Percentiles rank a stretch among this genome's conserved stretches.
These are phyloP conservation scores for Candida takata DNA, from an alignment of 805 yeast species.

Conservation along the genomic window DNA sequence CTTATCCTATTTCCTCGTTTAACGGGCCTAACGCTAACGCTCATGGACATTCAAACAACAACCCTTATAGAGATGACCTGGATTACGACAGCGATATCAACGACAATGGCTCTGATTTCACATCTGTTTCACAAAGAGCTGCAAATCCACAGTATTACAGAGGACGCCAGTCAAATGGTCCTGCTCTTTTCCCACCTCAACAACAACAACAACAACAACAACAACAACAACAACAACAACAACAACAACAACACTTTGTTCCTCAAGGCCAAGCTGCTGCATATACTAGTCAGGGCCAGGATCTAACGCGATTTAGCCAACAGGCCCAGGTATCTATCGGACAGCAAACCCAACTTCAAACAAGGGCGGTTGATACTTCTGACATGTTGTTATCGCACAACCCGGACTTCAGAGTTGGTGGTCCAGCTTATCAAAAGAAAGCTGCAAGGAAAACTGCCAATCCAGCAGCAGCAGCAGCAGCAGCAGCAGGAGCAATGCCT, in stretches of 20 bases:
- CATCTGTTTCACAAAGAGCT: constrained; percentile 74
- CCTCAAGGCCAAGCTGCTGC: constrained; percentile 5
- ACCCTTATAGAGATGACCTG: not conserved
- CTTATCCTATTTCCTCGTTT: constrained; percentile 1
- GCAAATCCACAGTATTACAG: constrained; percentile 50
- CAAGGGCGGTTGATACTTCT: constrained; percentile 23
- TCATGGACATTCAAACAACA: not conserved
- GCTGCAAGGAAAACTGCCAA: not conserved
- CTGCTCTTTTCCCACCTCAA: constrained; percentile 16
- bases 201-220: constrained; percentile 4
- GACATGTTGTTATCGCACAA: constrained; percentile 39
- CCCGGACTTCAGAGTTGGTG: constrained; percentile 38
- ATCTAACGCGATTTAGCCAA: not conserved
- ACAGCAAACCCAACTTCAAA: constrained; percentile 3
- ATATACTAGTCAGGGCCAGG: too few relatives aligned
- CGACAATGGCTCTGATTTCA: constrained; percentile 51
- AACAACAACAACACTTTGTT: not conserved
- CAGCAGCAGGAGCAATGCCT: constrained; percentile 24
- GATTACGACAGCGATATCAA: constrained; percentile 18
- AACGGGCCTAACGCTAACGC: not conserved
- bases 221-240: constrained; percentile 1
- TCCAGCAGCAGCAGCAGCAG: constrained; percentile 7
- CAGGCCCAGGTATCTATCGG: not conserved
- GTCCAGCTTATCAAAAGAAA: constrained; percentile 32
- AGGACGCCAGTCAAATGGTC: constrained; percentile 25